These are phyloP conservation scores for Rhizophagus clarus DNA, from an alignment of 192 early-diverging fungal species.

Conservation along the genomic window DNA sequence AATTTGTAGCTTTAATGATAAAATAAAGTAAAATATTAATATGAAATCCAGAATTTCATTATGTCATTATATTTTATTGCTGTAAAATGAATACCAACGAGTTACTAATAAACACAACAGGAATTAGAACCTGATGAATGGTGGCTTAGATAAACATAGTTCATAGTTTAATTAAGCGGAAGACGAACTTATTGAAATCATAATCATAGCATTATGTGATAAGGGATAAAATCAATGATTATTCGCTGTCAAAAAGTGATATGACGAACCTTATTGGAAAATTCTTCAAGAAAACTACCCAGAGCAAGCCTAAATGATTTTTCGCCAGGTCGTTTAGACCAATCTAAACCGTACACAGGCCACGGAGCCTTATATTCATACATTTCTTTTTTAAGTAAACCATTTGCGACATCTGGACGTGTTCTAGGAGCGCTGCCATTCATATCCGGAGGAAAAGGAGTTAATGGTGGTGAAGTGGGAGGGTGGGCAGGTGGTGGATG, in stretches of 20 bases:
- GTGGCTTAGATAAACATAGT: too few relatives aligned
- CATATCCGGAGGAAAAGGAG: conserved; percentile 5
- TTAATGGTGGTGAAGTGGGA: conserved; percentile 11
- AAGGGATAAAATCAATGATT: too few relatives aligned
- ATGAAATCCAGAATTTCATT: too few relatives aligned
- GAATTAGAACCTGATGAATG: neutral
- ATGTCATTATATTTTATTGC: neutral
- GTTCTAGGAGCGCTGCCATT: neutral
- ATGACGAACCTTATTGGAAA: conserved; percentile 60
- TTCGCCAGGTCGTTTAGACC: conserved; percentile 71
- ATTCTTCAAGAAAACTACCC: conserved; percentile 77
- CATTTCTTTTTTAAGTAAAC: conserved; percentile 61
- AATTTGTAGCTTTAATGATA: conserved; percentile 60
- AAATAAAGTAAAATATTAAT: neutral
- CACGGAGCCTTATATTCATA: conserved; percentile 82
- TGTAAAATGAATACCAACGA: neutral
- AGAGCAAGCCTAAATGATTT: conserved; percentile 80
- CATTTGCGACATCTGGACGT: neutral
- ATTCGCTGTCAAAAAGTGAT: too few relatives aligned
- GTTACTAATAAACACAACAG: neutral
- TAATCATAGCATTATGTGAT: too few relatives aligned
- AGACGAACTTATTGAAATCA: too few relatives aligned
- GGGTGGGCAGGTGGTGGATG: conserved; percentile 2
- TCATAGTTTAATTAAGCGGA: too few relatives aligned
- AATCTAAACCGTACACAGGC: conserved; percentile 87